Base-by-base conservation (phyloP, 768 basidiomycete species). In the Boletus barrowsii region DNA sequence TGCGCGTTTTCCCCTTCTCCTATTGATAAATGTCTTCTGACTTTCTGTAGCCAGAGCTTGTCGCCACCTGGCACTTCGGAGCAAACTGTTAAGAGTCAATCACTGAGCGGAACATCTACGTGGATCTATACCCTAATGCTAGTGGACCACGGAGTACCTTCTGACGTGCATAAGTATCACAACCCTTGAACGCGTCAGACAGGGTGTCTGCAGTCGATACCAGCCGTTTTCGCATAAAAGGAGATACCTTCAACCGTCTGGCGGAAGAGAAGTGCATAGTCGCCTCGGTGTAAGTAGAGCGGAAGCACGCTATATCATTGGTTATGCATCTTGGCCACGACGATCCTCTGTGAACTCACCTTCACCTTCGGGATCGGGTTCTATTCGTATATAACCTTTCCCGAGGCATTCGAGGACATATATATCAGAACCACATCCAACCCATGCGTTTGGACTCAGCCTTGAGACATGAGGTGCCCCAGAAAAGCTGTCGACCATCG, bases 391-490 rank as follows among this genome's bases (percentile, higher is more conserved):
- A 61, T 79, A 77, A 2, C 91, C 90, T 56, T 78, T 80, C 13
- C 81, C 82, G n/a, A 90, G 68, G 57, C 86, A 84, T 63, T 91
- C 88, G 3, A 95, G 75, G 9, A 95, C 80, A 67, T 87, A 89
- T 15, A 82, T 68, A 35, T 83, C 78, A 4, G 76, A 74, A 8
- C 92, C 90, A 61, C 89, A 91, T 3, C 83, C 82, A 9, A 96
- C 86, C 93, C 93, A 93, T 6, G 88, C 82, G 59, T 81, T 76
- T 18, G 62, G 70, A 58, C 84, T 92, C 39, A 88, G 54, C 22
- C 67, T 68, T 18, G 70, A 57, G 17, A 89, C 73, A 59, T 86
- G 80, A 13, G 85, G 80, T 26, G 75, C 74, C 13, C 81, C 82
- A 4, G 79, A 79, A 20, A 73, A 75, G 35, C 76, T 61, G 30